phyloP scores from a whole-genome alignment of 805 yeast genomes.

The Candida palmyrensis region DNA sequence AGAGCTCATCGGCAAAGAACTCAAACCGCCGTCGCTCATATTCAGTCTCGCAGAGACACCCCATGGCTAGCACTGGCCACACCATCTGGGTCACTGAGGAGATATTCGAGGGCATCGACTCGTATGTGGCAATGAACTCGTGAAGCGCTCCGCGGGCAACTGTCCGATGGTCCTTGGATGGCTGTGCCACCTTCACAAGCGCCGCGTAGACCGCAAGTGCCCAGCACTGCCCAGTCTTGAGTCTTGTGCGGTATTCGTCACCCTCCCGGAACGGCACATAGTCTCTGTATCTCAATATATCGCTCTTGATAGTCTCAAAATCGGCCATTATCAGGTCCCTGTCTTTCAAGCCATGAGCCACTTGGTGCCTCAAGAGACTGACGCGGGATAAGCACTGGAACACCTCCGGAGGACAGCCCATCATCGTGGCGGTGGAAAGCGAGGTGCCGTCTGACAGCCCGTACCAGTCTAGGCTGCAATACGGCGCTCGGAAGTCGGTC shows the following conservation, averaged over 20 bases:
- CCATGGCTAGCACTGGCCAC: conserved; percentile 54
- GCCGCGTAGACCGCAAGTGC: conserved; percentile 32
- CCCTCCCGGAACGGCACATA: conserved; percentile 26
- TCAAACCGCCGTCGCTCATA: conserved; percentile 25
- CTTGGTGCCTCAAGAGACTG: conserved; percentile 32
- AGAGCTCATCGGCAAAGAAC: conserved; percentile 36
- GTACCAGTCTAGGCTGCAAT: conserved; percentile 49
- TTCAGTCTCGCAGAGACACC: conserved; percentile 35
- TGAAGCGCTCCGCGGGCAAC: conserved; percentile 25
- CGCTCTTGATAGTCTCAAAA: conserved; percentile 27
- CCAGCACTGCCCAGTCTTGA: conserved; percentile 58
- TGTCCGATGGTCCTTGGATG: conserved; percentile 15
- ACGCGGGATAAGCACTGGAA: conserved; percentile 43
- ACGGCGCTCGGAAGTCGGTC: conserved; percentile 53
- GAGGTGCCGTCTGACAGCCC: conserved; percentile 36
- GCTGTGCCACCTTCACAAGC: conserved; percentile 22
- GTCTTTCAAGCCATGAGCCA: conserved; percentile 6
- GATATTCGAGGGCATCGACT: conserved; percentile 38
- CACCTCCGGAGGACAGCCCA: conserved; percentile 60
- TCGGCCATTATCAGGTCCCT: conserved; percentile 10
- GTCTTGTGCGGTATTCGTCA: conserved; percentile 32
- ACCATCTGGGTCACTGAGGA: conserved; percentile 58
- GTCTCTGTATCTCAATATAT: conserved; percentile 42
- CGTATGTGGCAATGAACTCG: conserved; percentile 47
- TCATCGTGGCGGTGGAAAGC: conserved; percentile 47